Conservation (phyloP, 768 basidiomycete genomes). For the Tylopilus sp. region DNA sequence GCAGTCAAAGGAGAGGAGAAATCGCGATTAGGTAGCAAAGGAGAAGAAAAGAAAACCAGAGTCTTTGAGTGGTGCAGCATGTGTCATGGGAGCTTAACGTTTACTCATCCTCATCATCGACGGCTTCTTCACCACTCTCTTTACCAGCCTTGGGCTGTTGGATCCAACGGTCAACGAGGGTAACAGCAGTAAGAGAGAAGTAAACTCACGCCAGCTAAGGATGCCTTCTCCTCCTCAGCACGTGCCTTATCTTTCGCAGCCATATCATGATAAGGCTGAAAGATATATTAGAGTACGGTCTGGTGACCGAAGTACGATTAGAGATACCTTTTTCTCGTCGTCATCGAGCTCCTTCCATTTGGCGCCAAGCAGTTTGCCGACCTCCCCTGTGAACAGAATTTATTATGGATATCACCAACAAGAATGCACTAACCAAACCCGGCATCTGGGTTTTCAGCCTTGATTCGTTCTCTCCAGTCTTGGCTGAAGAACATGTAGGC, state of each 20-base stretch:
- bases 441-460: slow-evolving; percentile 92
- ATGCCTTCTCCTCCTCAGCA: slow-evolving; percentile 75
- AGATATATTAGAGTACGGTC: slow-evolving; percentile 7
- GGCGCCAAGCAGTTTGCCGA: slow-evolving; percentile 91
- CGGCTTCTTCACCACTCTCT: slow-evolving; percentile 34
- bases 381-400: slow-evolving; percentile 56
- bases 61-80: slow-evolving; percentile 20
- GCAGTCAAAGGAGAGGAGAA: slow-evolving; percentile 2
- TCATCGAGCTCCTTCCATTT: slow-evolving; percentile 97
- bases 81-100: slow-evolving; percentile 3
- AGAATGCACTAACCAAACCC: slow-evolving; percentile 65
- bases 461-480: slow-evolving; percentile 94
- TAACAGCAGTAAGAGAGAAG: background rate
- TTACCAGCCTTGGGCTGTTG: slow-evolving; percentile 31
- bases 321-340: slow-evolving; percentile 83
- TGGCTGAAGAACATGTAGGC: slow-evolving; percentile 99
- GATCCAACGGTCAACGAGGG: background rate
- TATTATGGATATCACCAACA: background rate
- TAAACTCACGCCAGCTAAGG: slow-evolving; percentile 36
- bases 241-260: slow-evolving; percentile 85
- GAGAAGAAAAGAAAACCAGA: slow-evolving; percentile 3
- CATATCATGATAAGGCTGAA: slow-evolving; percentile 82
- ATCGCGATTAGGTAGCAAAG: slow-evolving; percentile 20
- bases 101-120: slow-evolving; percentile 44
- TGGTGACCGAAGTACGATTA: background rate